Evolutionary conservation across 2,329 filamentous ascomycete species (phyloP), one percentile per base, ranked within the genome.

Genomic region (Penicillium sp.): DNA sequence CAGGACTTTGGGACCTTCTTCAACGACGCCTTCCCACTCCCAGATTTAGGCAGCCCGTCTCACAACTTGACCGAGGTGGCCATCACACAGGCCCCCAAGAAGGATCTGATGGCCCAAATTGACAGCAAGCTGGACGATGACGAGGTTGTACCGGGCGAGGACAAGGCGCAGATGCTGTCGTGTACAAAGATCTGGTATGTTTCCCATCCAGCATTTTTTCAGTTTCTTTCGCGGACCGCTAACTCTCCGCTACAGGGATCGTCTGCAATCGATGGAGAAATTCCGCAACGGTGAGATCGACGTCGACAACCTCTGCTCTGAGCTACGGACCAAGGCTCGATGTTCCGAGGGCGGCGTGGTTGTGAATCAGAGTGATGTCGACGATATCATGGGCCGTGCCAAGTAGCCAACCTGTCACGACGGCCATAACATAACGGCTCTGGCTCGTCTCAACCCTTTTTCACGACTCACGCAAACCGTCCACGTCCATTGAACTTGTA

Each of bases 101-200:
- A 83, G 62, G 87, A 87, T 58, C 78, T 95, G 35, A 81, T 95
- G 54, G 81, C 84, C 33, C 81, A 89, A 66, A 88, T 95, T 54
- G 90, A 95, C 63, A 83, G 51, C 43, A 66, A 82, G 13, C 75
- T 84, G 53, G 84, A 82, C 4, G 79, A 84, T 7, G 33, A 37
- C 33, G 87, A 92, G 6, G 86, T 84, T 54, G 80, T 83, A 13
- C 81, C 81, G 8, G 79, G 75, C 8, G 79, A 81, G 50, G 77
- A 83, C 55, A 76, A 78, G 46, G 76, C 80, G 28, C 77, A 86
- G 58, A 79, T 89, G 64, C 78, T 95, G 62, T 89, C 82, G 52
- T 96, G 91, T 73, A 91, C 87, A 61, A 91, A 93, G 67, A 91
- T 97, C 44, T 97, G 92, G 92, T 96, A 81, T 66, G 87, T 76